Percentiles rank a stretch among this genome's conserved stretches.
phyloP scores from a whole-genome alignment of 2,329 filamentous ascomycete genomes.

The Epichloe uncinata region DNA sequence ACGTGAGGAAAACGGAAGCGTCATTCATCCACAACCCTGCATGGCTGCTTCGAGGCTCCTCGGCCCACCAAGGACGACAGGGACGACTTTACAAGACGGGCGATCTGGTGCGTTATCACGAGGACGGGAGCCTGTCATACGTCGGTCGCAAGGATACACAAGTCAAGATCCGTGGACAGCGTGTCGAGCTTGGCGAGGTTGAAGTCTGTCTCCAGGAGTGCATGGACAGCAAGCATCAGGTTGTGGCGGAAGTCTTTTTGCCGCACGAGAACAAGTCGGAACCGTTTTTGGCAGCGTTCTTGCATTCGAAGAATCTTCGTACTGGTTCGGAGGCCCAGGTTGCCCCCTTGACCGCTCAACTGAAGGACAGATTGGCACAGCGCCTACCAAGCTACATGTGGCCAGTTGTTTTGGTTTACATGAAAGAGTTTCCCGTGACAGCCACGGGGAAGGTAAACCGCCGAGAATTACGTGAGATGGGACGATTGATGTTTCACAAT shows the following conservation, averaged over 20 bases:
- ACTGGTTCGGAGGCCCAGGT: not conserved
- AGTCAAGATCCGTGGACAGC: constrained; percentile 41
- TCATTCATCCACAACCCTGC: constrained; percentile 43
- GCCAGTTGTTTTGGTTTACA: not conserved
- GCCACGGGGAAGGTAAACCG: not conserved
- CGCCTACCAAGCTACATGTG: not conserved
- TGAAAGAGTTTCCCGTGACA: not conserved
- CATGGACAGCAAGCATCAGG: not conserved
- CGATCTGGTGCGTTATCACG: constrained; percentile 19
- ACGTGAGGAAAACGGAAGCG: constrained; percentile 35
- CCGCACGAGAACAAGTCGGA: not conserved
- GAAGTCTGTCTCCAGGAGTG: constrained; percentile 1
- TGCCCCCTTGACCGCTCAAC: not conserved
- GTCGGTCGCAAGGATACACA: constrained; percentile 12
- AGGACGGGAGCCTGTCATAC: constrained; percentile 8
- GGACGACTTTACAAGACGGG: constrained; percentile 14
- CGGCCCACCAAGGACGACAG: constrained; percentile 12
- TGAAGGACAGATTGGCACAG: not conserved
- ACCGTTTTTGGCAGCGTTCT: not conserved
- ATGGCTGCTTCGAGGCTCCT: constrained; percentile 34
- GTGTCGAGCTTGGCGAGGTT: constrained; percentile 29
- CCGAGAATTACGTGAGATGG: not conserved
- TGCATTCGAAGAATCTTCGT: not conserved
- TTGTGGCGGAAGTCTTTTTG: not conserved
- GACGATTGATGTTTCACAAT: not conserved